Evolutionary conservation across 495 filamentous ascomycete species (phyloP), one percentile per base, ranked within the genome.

Genomic region (Podospora pseudopauciseta): DNA sequence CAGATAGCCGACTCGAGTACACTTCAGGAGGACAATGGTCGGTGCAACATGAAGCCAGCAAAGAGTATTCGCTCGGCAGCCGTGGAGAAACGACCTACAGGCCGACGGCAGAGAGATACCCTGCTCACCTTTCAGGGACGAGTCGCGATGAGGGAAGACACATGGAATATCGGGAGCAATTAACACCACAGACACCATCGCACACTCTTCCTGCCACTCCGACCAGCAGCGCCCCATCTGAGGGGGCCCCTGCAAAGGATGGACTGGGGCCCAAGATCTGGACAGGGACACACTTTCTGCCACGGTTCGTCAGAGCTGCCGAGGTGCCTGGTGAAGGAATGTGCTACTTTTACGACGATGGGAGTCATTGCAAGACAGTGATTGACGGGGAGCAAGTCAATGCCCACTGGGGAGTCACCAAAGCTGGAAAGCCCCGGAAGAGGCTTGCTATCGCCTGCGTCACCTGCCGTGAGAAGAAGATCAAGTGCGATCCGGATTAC

Each of bases 391-490:
- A 95, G 69, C 84, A 84, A 0, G 93, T 97, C 56, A 97, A 96
- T 77, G 91, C 92, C 1, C 89, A 92, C 69, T 97, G 93, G 93
- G 93, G 93, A 1, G 86, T 96, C 27, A 97, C 93, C 26, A 97
- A 96, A 76, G 93, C 93, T 3, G 92, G 92, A 11, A 96, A 94
- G 76, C 92, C 93, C 39, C 86, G 93, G 70, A 97, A 97, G 77
- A 85, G 93, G 59, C 82, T 96, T 66, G 92, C 92, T 34, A 92
- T 95, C 70, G 93, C 93, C 18, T 97, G 93, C 73, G 83, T 94
- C 63, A 94, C 91, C 11, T 97, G 93, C 76, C 87, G 93, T 32
- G 92, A 96, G 78, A 97, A 97, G 87, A 97, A 97, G 83, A 95
- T 96, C 81, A 96, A 95, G 77, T 97, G 93, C 72, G 93, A 96